Evolutionary conservation across 768 basidiomycete species (phyloP).

Genomic region (Suillus sp.): DNA sequence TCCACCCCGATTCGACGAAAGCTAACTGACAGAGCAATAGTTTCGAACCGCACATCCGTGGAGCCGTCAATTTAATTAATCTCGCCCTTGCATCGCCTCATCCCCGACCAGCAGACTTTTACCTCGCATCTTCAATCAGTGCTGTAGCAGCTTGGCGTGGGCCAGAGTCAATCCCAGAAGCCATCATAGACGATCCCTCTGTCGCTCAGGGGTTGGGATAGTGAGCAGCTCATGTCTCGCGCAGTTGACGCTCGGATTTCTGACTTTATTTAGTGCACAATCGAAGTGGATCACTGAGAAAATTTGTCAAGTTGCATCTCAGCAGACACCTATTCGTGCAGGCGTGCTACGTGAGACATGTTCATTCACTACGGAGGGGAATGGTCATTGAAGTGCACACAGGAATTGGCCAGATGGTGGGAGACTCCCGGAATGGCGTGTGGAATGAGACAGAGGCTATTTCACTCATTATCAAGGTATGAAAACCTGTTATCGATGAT

Average conservation of each 20-base stretch:
- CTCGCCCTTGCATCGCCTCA: slow-evolving; percentile 44
- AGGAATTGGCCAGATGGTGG: slow-evolving; percentile 59
- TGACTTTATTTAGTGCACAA: slow-evolving; percentile 21
- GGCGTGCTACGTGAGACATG: slow-evolving; percentile 24
- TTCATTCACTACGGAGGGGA: background rate
- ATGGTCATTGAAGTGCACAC: slow-evolving; percentile 37
- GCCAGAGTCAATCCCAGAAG: slow-evolving; percentile 24
- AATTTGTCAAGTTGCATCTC: slow-evolving; percentile 45
- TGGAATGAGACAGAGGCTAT: slow-evolving; percentile 55
- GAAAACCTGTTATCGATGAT: background rate
- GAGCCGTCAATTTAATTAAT: slow-evolving; percentile 51
- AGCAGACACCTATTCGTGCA: slow-evolving; percentile 24
- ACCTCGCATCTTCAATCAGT: slow-evolving; percentile 54
- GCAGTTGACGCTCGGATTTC: background rate
- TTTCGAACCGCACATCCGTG: slow-evolving; percentile 50
- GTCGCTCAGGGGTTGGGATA: slow-evolving; percentile 37
- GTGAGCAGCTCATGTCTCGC: slow-evolving; percentile 23
- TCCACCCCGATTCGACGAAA: background rate
- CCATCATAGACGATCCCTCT: slow-evolving; percentile 25
- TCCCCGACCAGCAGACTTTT: slow-evolving; percentile 41
- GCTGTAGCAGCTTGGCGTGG: slow-evolving; percentile 26
- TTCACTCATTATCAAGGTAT: slow-evolving; percentile 34
- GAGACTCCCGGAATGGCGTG: slow-evolving; percentile 48
- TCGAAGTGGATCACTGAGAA: slow-evolving; percentile 60
- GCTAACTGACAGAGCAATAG: slow-evolving; percentile 18